Percentiles rank a stretch among this genome's conserved stretches.
Evolutionary conservation across 2,329 filamentous ascomycete species (phyloP).

Genomic region (Elsinoe necatrix): DNA sequence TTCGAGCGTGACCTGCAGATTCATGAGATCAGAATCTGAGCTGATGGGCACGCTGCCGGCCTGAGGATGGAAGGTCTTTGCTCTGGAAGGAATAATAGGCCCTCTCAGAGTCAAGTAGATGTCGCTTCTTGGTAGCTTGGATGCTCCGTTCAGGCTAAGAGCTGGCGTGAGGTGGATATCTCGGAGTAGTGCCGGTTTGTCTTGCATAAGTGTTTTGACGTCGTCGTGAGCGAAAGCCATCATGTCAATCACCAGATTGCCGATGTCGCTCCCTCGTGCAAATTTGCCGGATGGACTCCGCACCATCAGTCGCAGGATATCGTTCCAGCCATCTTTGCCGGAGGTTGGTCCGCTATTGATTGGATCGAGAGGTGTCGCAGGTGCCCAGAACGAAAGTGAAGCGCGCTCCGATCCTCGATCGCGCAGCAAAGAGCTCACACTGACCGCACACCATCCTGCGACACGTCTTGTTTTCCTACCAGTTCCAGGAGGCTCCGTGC

Average conservation of each 20-base stretch:
- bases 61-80: conserved; percentile 59
- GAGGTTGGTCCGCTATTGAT: conserved; percentile 1
- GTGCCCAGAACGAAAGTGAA: conserved; percentile 17
- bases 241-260: conserved; percentile 61
- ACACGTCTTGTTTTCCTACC: conserved; percentile 53
- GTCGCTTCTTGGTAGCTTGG: conserved; percentile 79
- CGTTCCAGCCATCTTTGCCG: conserved; percentile 60
- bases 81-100: conserved; percentile 63
- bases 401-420: conserved; percentile 23
- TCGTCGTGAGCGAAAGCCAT: conserved; percentile 70
- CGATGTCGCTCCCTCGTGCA: conserved; percentile 22
- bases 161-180: conserved; percentile 73
- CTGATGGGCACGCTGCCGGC: conserved; percentile 71
- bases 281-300: conserved; percentile 66
- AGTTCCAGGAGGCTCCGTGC: conserved; percentile 1
- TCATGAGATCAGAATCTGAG: conserved; percentile 55
- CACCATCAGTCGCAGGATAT: conserved; percentile 63
- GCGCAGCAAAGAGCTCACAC: conserved; percentile 66
- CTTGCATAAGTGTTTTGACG: conserved; percentile 70
- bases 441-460: conserved; percentile 68
- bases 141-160: conserved; percentile 89
- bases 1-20: conserved; percentile 82
- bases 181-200: conserved; percentile 79
- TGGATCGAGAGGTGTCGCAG: conserved; percentile 15
- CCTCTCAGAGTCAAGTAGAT: conserved; percentile 85